Percentiles rank a stretch among this genome's conserved stretches.
These are phyloP conservation scores for Colletotrichum viniferum DNA, from an alignment of 2,329 filamentous ascomycete genomes.

Conservation along the genomic window DNA sequence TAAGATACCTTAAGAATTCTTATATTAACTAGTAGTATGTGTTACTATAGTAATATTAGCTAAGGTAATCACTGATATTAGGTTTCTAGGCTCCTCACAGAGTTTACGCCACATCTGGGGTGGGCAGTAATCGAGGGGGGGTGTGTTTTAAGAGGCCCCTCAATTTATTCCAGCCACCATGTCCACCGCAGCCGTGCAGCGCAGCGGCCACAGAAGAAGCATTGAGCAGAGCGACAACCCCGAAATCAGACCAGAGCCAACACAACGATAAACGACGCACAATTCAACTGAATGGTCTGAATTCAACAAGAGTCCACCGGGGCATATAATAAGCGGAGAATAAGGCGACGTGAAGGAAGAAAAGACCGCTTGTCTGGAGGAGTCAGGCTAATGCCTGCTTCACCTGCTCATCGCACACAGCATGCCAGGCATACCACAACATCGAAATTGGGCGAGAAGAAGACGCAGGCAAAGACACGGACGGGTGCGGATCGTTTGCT, in stretches of 20 bases:
- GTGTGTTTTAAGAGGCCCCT: too few species aligned
- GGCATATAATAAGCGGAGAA: background rate
- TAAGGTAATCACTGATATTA: too few species aligned
- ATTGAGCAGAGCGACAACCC: background rate
- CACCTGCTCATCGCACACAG: background rate
- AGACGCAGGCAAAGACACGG: background rate
- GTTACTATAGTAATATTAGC: too few species aligned
- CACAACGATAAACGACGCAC: background rate
- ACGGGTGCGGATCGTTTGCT: background rate
- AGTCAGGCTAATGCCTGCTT: background rate
- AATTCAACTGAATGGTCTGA: background rate
- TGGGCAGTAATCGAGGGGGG: too few species aligned
- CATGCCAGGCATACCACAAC: background rate
- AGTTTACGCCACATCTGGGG: too few species aligned
- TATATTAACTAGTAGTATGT: too few species aligned
- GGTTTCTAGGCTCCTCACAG: too few species aligned
- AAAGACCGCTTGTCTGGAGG: background rate
- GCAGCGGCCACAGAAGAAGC: background rate
- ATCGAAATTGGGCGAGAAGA: background rate
- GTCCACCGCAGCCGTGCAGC: constrained; percentile 6
- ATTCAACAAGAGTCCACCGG: background rate
- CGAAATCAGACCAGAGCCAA: background rate
- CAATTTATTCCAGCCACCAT: constrained; percentile 1
- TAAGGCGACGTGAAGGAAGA: background rate
- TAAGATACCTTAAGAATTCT: too few species aligned